phyloP scores from a whole-genome alignment of 257 asterid genomes.

The Orobanche coerulescens region DNA sequence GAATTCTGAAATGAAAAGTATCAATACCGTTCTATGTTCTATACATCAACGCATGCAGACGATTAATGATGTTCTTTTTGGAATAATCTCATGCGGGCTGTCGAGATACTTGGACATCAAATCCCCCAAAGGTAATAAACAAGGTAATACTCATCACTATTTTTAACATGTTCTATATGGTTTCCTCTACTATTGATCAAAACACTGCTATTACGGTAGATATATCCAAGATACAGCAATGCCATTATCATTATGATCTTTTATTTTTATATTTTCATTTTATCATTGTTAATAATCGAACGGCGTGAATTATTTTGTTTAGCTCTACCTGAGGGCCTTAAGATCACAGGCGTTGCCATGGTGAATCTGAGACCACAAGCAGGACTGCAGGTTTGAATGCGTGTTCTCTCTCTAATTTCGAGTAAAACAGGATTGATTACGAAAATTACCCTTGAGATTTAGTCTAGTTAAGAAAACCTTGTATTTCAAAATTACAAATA shows the following conservation, averaged over 20 bases:
- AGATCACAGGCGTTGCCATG: conserved; percentile 72
- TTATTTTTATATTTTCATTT: no score
- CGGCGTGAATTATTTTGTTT: no score
- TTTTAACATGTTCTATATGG: no score
- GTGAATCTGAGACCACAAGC: conserved; percentile 60
- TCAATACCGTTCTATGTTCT: not conserved
- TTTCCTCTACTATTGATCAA: no score
- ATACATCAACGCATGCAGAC: conserved; percentile 78
- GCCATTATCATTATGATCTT: not conserved
- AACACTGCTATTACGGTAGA: no score
- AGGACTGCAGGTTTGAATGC: conserved; percentile 64
- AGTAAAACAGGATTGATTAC: no score
- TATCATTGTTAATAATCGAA: no score
- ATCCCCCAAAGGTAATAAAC: conserved; percentile 44
- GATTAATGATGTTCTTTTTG: conserved; percentile 79
- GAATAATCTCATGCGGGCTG: conserved; percentile 59
- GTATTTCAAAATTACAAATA: no score
- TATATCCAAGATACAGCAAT: not conserved
- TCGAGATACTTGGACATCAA: conserved; percentile 50
- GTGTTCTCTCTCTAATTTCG: no score
- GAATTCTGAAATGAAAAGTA: not conserved
- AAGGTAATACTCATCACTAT: no score
- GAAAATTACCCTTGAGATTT: no score
- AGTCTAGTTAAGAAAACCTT: no score
- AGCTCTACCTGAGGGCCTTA: conserved; percentile 50